phyloP scores from a whole-genome alignment of 768 basidiomycete genomes.

The Asterophora parasitica region DNA sequence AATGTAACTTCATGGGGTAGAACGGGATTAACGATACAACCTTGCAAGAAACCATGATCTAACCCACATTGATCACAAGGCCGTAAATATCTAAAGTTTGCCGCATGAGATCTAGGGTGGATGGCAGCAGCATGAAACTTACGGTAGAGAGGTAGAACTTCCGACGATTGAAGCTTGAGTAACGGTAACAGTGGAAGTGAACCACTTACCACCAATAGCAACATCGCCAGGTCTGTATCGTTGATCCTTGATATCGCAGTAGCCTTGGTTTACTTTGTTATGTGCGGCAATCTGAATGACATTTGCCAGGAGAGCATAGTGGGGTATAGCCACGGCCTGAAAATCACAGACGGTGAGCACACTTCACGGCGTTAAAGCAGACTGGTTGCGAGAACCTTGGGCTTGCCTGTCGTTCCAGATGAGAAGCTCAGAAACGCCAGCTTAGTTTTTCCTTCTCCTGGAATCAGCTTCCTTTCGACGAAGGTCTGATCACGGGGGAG shows the following conservation, averaged over 20 bases:
- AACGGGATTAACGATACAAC: not conserved
- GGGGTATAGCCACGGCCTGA: slow-evolving; percentile 58
- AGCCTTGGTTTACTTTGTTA: slow-evolving; percentile 42
- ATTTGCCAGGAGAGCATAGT: slow-evolving; percentile 56
- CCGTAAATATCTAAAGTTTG: slow-evolving; percentile 57
- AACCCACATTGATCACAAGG: slow-evolving; percentile 50
- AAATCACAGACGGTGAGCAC: not conserved
- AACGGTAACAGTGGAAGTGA: not conserved
- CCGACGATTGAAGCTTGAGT: not conserved
- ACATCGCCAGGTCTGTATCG: slow-evolving; percentile 59
- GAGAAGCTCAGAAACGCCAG: slow-evolving; percentile 70
- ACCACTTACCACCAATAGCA: slow-evolving; percentile 46
- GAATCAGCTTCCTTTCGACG: slow-evolving; percentile 43
- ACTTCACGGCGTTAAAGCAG: not conserved
- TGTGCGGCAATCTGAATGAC: slow-evolving; percentile 57
- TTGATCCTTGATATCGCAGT: slow-evolving; percentile 39
- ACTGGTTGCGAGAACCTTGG: slow-evolving; percentile 42
- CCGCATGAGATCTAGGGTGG: not conserved
- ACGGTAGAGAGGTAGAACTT: slow-evolving; percentile 64
- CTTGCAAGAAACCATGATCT: not conserved
- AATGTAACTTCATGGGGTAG: slow-evolving; percentile 60
- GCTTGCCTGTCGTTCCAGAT: slow-evolving; percentile 69
- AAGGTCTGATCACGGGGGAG: slow-evolving; percentile 28
- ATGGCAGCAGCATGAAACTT: slow-evolving; percentile 17
- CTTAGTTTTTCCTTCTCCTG: slow-evolving; percentile 64